Evolutionary conservation across 495 filamentous ascomycete species (phyloP), one percentile per base, ranked within the genome.

Genomic region (Lasiosphaeriaceae sp.): DNA sequence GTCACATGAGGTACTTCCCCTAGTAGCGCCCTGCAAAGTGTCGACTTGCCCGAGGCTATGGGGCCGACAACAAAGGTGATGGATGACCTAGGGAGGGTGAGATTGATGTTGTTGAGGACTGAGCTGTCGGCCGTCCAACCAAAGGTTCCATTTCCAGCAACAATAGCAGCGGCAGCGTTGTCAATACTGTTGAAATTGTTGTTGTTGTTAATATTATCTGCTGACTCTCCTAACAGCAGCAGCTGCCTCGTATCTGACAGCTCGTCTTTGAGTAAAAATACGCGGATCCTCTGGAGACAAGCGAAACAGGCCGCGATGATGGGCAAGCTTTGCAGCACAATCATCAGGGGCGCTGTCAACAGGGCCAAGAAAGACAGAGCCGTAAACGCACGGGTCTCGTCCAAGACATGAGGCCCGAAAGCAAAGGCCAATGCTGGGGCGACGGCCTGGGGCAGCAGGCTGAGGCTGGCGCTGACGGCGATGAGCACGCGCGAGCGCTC

Each of bases 241-340:
- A 31, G 26, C 26, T 9, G 26, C 9, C 26, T n/a, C n/a, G n/a
- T 9, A 31, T 31, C 26, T 31, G 3, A 3, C 9, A 3, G 26
- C 3, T 31, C 26, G 9, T 66, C 69, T 19, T 74, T 73, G 14
- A 75, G 65, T 8, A 86, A 23, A 45, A 55, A 86, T 11, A 71
- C 70, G 54, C 85, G 77, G 23, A 86, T 82, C 2, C 83, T 72
- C n/a, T 69, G 62, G 54, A 87, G 84, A 34, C 79, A 83, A 2
- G 80, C 81, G 5, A 82, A 61, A 4, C 79, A 77, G 1, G 76
- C 75, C n/a, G 75, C 64, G 34, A 83, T 77, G 17, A 65, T 68
- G 56, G 80, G 76, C 12, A 86, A 57, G 2, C 77, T 72, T 71
- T 79, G 79, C 22, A 86, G 77, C 24, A 86, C 63, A 1, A 70